Conservation (phyloP, 2,329 filamentous ascomycete genomes). For the Pseudogymnoascus sp. region DNA sequence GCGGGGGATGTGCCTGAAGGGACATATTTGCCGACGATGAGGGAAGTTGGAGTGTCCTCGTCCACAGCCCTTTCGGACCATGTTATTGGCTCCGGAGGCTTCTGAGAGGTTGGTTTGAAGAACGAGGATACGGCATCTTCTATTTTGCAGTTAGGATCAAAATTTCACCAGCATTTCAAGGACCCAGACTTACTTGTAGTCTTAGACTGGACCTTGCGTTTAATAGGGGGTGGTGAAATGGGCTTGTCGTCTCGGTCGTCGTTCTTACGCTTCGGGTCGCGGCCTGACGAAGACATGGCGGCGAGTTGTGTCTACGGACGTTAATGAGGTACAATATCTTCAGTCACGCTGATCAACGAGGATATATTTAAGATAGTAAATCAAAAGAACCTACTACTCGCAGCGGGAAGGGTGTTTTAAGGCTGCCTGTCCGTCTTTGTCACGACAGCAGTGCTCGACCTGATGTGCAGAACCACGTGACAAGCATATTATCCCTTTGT, state of each 20-base stretch:
- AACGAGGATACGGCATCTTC: conserved; percentile 71
- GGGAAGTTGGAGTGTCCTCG: conserved; percentile 44
- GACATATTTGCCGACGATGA: conserved; percentile 70
- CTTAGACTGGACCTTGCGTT: conserved; percentile 29
- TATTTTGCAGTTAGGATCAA: conserved; percentile 29
- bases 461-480: background rate
- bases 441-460: background rate
- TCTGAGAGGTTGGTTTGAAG: conserved; percentile 82
- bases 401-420: background rate
- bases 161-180: background rate
- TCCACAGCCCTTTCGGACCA: conserved; percentile 62
- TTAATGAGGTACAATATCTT: background rate
- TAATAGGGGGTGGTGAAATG: conserved; percentile 28
- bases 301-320: background rate
- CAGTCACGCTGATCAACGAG: background rate
- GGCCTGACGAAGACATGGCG: background rate
- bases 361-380: background rate
- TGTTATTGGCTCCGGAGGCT: conserved; percentile 64
- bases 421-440: background rate
- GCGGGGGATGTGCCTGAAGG: conserved; percentile 33
- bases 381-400: background rate
- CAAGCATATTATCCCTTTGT: background rate
- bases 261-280: background rate
- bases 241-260: conserved; percentile 13
- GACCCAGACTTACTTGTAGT: conserved; percentile 26